Evolutionary conservation across 129 eudicot species (phyloP), one percentile per base, ranked within the genome.

Genomic region (Centaurea solstitialis): DNA sequence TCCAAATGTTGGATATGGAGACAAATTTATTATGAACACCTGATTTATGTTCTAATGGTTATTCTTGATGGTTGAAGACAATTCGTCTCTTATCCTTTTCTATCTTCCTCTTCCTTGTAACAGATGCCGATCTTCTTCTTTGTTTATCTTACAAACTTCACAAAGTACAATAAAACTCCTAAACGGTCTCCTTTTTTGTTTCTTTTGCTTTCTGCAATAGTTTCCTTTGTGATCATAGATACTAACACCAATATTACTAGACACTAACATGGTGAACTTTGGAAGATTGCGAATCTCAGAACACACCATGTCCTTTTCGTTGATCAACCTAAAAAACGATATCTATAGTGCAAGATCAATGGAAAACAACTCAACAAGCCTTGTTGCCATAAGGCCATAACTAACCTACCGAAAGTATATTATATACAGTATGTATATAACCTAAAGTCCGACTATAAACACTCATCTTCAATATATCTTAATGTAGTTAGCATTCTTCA

Each of bases 181-280:
- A 57, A 57, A 57, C 6, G 65, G 9, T 57, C 65, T 57, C 65
- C 65, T 17, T 57, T 57, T 57, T 57, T 57, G 12, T 18, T 3
- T 47, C 24, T 21, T 72, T 73, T 28, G 53, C 21, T 37, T 75
- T 74, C 30, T 53, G 53, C 53, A 76, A 37, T 76, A 20, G 72
- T 39, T 68, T 33, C 4, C 83, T 57, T 37, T 53, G 76, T 53
- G 41, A 37, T 70, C 5, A 70, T 71, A 23, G 61, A 70, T 79
- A 70, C 67, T 26, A 57, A 22, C 26, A 13, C 70, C 26, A 37
- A 70, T 17, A 21, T n/a, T 28, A 78, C 13, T 68, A 28, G 6
- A 78, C 53, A 9, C 79, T 59, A 73, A 64, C 65, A 74, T 45
- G 43, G 59, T 15, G 59, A 74, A 26, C 78, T 74, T 28, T 45